phyloP scores from a whole-genome alignment of 768 basidiomycete genomes.

The Termitomyces sp. region DNA sequence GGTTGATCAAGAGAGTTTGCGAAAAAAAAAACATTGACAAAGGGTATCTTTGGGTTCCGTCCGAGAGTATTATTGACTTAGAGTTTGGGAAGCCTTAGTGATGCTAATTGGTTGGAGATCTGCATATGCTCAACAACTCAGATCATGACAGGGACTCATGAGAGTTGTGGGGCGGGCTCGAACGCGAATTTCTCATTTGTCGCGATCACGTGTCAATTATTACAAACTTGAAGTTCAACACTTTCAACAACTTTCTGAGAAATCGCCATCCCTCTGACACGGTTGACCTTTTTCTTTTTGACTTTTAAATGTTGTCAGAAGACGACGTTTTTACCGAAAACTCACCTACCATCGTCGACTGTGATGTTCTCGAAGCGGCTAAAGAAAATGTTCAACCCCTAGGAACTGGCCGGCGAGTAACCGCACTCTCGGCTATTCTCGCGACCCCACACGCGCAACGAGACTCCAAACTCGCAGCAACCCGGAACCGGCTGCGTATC shows the following conservation, averaged over 20 bases:
- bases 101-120: not conserved
- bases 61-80: too few relatives aligned
- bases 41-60: too few relatives aligned
- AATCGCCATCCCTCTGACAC: too few relatives aligned
- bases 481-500: slow-evolving; percentile 62
- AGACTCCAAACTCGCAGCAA: slow-evolving; percentile 62
- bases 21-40: too few relatives aligned
- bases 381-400: slow-evolving; percentile 89
- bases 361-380: slow-evolving; percentile 75
- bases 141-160: not conserved
- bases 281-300: too few relatives aligned
- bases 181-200: not conserved
- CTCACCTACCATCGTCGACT: slow-evolving; percentile 60
- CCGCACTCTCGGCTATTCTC: slow-evolving; percentile 69
- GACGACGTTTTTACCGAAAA: slow-evolving; percentile 43
- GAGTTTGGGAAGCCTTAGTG: not conserved
- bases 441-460: slow-evolving; percentile 76
- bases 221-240: not conserved
- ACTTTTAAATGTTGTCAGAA: slow-evolving; percentile 18
- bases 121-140: not conserved
- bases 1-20: too few relatives aligned
- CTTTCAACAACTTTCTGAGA: too few relatives aligned
- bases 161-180: not conserved
- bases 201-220: slow-evolving; percentile 6
- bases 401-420: slow-evolving; percentile 74